Conservation (phyloP, 2,329 filamentous ascomycete genomes). For the Trichophyton simii region DNA sequence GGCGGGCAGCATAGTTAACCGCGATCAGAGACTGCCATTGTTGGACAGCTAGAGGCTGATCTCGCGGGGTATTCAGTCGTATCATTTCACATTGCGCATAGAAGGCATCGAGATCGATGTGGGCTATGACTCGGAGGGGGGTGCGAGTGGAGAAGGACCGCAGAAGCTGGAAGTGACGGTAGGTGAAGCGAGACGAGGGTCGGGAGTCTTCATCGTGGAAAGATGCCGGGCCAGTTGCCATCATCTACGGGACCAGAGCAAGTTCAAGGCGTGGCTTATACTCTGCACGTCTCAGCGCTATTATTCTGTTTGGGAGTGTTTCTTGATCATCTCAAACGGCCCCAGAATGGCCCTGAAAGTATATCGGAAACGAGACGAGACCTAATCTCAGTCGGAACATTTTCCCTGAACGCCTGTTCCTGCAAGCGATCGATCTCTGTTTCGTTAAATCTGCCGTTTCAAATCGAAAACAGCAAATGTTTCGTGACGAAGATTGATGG, state of each 20-base stretch:
- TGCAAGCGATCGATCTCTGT: neutral
- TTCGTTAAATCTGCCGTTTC: neutral
- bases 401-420: neutral
- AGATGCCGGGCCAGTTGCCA: neutral
- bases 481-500: neutral
- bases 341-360: neutral
- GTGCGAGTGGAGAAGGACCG: slow-evolving; percentile 56
- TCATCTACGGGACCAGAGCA: neutral
- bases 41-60: slow-evolving; percentile 78
- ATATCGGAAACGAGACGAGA: neutral
- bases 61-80: slow-evolving; percentile 58
- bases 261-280: neutral
- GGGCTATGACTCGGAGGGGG: slow-evolving; percentile 75
- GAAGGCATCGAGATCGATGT: slow-evolving; percentile 94
- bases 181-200: slow-evolving; percentile 60
- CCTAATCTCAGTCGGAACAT: neutral
- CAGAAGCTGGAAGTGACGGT: slow-evolving; percentile 67
- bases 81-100: slow-evolving; percentile 96
- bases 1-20: slow-evolving; percentile 84
- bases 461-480: neutral
- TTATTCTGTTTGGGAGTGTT: neutral
- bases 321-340: neutral
- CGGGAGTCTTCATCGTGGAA: neutral
- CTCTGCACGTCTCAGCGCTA: neutral
- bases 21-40: slow-evolving; percentile 95